Evolutionary conservation across 495 filamentous ascomycete species (phyloP).

Genomic region (Penicillium lagena): DNA sequence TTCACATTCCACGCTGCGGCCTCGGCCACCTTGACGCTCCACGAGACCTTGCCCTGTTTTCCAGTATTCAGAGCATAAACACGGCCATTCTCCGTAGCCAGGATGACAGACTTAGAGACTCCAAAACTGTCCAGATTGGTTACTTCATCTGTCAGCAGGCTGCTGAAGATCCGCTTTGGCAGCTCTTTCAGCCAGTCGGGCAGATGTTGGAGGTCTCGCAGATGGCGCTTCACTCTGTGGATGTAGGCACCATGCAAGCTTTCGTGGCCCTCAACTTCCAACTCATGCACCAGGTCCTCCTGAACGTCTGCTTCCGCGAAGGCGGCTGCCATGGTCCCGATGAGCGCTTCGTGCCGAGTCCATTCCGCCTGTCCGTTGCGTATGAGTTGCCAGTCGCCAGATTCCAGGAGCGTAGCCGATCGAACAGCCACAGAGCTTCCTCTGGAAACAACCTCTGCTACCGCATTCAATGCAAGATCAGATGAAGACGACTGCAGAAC

Average conservation of each 20-base stretch:
- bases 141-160: slow-evolving; percentile 55
- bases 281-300: slow-evolving; percentile 67
- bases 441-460: slow-evolving; percentile 75
- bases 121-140: slow-evolving; percentile 74
- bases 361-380: slow-evolving; percentile 76
- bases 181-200: slow-evolving; percentile 64
- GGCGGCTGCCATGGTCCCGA: slow-evolving; percentile 64
- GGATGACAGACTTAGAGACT: slow-evolving; percentile 72
- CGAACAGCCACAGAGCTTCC: slow-evolving; percentile 65
- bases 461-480: slow-evolving; percentile 52
- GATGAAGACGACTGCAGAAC: slow-evolving; percentile 37
- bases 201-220: slow-evolving; percentile 71
- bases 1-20: slow-evolving; percentile 62
- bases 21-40: slow-evolving; percentile 57
- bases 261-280: slow-evolving; percentile 81
- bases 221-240: slow-evolving; percentile 78
- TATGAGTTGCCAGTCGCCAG: slow-evolving; percentile 78
- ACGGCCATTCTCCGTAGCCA: slow-evolving; percentile 75
- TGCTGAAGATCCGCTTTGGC: slow-evolving; percentile 59
- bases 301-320: slow-evolving; percentile 68
- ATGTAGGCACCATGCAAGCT: slow-evolving; percentile 74
- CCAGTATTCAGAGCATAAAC: slow-evolving; percentile 74
- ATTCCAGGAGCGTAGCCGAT: slow-evolving; percentile 60
- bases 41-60: slow-evolving; percentile 66
- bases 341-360: slow-evolving; percentile 75